phyloP scores from a whole-genome alignment of 2,329 filamentous ascomycete species.

The Fusarium udum region DNA sequence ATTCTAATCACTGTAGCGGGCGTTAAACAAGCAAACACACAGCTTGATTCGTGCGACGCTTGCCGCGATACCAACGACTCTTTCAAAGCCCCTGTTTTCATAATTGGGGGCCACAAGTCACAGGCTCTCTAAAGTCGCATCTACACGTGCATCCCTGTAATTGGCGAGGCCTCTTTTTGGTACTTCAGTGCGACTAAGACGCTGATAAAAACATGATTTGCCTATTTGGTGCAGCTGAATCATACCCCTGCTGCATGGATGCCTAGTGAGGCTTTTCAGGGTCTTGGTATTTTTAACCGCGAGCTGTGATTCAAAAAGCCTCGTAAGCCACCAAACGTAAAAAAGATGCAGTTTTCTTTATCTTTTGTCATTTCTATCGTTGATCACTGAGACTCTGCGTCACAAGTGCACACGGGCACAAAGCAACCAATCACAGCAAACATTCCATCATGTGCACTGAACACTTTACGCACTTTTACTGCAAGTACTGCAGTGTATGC shows the following conservation, averaged over 20 bases:
- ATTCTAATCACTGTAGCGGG: no score
- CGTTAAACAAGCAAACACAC: background rate
- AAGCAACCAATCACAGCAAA: background rate
- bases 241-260: slow-evolving; percentile 1
- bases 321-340: background rate
- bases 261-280: slow-evolving; percentile 2
- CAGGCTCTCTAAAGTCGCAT: background rate
- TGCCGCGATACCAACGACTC: background rate
- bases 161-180: slow-evolving; percentile 18
- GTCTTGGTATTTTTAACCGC: background rate
- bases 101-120: background rate
- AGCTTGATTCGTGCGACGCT: background rate
- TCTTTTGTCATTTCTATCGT: background rate
- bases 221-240: background rate
- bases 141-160: background rate
- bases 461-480: slow-evolving; percentile 14
- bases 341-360: background rate
- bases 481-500: slow-evolving; percentile 3
- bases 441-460: slow-evolving; percentile 11
- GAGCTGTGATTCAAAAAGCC: background rate
- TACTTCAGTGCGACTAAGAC: background rate
- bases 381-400: background rate
- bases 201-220: background rate
- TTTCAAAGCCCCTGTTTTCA: background rate
- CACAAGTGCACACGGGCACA: background rate